phyloP scores from a whole-genome alignment of 495 filamentous ascomycete species.

The Penicillium lagena region DNA sequence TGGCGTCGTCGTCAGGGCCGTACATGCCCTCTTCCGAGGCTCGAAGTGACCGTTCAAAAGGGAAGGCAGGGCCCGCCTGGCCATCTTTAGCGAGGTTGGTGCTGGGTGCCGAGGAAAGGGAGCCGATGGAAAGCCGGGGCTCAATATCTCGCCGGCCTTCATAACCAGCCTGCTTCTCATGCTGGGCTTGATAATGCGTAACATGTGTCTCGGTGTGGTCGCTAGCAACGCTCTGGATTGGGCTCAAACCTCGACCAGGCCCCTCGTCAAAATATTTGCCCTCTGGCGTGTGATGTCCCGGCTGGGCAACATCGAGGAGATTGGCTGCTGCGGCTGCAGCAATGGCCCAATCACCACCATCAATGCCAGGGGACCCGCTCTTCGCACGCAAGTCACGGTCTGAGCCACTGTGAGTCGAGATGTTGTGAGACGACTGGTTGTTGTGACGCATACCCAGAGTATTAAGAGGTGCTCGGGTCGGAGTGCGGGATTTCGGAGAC shows the following conservation, averaged over 20 bases:
- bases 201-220: slow-evolving; percentile 43
- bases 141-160: slow-evolving; percentile 26
- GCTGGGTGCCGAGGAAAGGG: slow-evolving; percentile 48
- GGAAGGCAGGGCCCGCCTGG: slow-evolving; percentile 27
- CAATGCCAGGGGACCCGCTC: slow-evolving; percentile 38
- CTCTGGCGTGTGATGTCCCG: slow-evolving; percentile 26
- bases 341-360: slow-evolving; percentile 40
- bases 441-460: slow-evolving; percentile 50
- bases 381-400: slow-evolving; percentile 41
- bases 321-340: slow-evolving; percentile 42
- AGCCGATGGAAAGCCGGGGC: slow-evolving; percentile 43
- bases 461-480: slow-evolving; percentile 44
- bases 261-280: slow-evolving; percentile 47
- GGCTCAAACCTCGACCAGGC: slow-evolving; percentile 64
- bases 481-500: slow-evolving; percentile 49
- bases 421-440: slow-evolving; percentile 50
- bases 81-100: slow-evolving; percentile 44
- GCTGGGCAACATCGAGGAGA: slow-evolving; percentile 30
- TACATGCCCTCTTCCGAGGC: slow-evolving; percentile 29
- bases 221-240: slow-evolving; percentile 83
- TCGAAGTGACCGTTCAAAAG: slow-evolving; percentile 31
- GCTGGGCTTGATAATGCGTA: slow-evolving; percentile 3
- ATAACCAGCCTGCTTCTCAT: slow-evolving; percentile 9
- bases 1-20: slow-evolving; percentile 38
- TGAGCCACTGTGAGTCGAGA: slow-evolving; percentile 45